These are phyloP conservation scores for Nemania sp. DNA, from an alignment of 2,329 filamentous ascomycete species.

Conservation along the genomic window DNA sequence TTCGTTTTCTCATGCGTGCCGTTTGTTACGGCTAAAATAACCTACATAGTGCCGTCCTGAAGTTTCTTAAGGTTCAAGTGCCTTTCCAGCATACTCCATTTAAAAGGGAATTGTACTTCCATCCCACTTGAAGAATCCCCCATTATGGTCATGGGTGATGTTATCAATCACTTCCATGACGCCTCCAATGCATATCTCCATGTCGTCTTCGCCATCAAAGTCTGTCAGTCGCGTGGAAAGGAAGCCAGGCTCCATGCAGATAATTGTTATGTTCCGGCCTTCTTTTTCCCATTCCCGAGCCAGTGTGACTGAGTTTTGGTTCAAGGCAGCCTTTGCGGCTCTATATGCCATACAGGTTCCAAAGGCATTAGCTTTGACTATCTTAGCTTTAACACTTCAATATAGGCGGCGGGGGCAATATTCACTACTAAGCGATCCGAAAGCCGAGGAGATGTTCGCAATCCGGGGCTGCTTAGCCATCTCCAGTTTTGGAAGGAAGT, in stretches of 20 bases:
- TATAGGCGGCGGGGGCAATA: background rate
- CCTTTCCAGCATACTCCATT: background rate
- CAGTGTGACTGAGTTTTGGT: conserved; percentile 6
- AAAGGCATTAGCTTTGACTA: conserved; percentile 1
- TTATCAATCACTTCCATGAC: conserved; percentile 3
- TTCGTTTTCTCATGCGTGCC: no score
- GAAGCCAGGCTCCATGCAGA: conserved; percentile 2
- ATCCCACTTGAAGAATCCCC: conserved; percentile 6
- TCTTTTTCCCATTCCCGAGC: conserved; percentile 7
- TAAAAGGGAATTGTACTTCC: background rate
- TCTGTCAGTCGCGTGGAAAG: background rate
- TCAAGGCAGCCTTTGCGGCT: conserved; percentile 9
- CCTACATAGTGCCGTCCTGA: no score
- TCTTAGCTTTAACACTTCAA: background rate
- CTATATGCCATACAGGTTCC: conserved; percentile 17
- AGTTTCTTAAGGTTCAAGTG: background rate
- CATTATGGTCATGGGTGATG: conserved; percentile 6
- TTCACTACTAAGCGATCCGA: conserved; percentile 2
- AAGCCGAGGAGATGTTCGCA: conserved; percentile 6
- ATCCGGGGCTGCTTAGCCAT: background rate
- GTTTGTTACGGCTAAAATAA: no score
- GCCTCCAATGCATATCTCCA: background rate
- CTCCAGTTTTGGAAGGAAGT: conserved; percentile 2
- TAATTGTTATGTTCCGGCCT: background rate
- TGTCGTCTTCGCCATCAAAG: conserved; percentile 7